Conservation (phyloP, 2,329 filamentous ascomycete species). For the Trichoderma sp. region DNA sequence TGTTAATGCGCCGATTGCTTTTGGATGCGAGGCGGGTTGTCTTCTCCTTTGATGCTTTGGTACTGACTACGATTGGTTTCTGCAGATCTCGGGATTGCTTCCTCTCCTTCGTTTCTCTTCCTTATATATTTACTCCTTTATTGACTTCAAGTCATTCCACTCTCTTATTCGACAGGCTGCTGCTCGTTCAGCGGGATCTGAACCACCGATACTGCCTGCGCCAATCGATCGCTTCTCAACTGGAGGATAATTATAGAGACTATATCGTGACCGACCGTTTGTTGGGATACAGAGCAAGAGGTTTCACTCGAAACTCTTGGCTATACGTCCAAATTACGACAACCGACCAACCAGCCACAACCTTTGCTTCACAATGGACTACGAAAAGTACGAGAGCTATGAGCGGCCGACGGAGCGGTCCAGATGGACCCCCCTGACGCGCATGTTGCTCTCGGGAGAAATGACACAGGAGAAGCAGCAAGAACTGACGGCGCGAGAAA, state of each 20-base stretch:
- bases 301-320: neutral
- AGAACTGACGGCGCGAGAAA: constrained; percentile 65
- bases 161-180: constrained; percentile 2
- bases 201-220: constrained; percentile 31
- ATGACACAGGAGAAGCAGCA: constrained; percentile 73
- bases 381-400: constrained; percentile 29
- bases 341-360: neutral
- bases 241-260: neutral
- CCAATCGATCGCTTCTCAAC: neutral
- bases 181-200: constrained; percentile 55
- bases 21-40: neutral
- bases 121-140: neutral
- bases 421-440: constrained; percentile 78
- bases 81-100: constrained; percentile 7
- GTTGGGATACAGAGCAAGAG: neutral
- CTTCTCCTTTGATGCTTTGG: neutral
- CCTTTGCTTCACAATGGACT: constrained; percentile 27
- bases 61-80: neutral
- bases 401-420: constrained; percentile 62
- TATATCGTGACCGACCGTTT: neutral
- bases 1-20: neutral
- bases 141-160: neutral
- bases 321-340: neutral
- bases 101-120: neutral
- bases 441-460: constrained; percentile 79